Conservation (phyloP, 2,329 filamentous ascomycete species). For the Xylogone sp. region DNA sequence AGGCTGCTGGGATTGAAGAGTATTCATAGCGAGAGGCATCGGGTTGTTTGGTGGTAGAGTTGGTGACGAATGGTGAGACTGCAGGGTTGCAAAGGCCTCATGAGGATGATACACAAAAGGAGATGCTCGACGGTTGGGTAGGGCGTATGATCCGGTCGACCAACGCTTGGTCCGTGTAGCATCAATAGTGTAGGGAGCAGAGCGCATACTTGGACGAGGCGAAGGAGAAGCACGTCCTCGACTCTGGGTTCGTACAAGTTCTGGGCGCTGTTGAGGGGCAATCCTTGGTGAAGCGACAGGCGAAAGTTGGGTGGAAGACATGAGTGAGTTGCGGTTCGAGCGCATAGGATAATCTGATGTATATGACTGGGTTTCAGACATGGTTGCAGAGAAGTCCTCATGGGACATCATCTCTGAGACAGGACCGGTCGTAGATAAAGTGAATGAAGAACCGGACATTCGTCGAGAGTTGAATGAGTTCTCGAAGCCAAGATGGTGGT, state of each 20-base stretch:
- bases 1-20: conserved; percentile 53
- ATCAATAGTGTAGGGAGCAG: conserved; percentile 69
- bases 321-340: conserved; percentile 66
- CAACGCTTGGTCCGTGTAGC: conserved; percentile 66
- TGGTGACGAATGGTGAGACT: conserved; percentile 46
- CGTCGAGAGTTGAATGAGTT: conserved; percentile 53
- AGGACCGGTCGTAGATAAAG: conserved; percentile 62
- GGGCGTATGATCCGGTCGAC: conserved; percentile 71
- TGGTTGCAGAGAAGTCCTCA: conserved; percentile 64
- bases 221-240: conserved; percentile 69
- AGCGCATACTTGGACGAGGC: conserved; percentile 62
- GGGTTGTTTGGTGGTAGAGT: conserved; percentile 39
- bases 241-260: conserved; percentile 60
- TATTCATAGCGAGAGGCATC: conserved; percentile 41
- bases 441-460: conserved; percentile 71
- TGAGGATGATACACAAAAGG: conserved; percentile 61
- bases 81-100: conserved; percentile 57
- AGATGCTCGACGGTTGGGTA: conserved; percentile 50
- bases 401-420: conserved; percentile 67
- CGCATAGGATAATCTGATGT: conserved; percentile 62
- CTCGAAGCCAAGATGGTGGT: conserved; percentile 47
- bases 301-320: conserved; percentile 67
- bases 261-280: conserved; percentile 56
- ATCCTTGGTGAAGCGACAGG: conserved; percentile 69
- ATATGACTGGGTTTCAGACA: conserved; percentile 66